These are phyloP conservation scores for Begonia masoniana DNA, from an alignment of 306 rosid genomes.

Conservation along the genomic window DNA sequence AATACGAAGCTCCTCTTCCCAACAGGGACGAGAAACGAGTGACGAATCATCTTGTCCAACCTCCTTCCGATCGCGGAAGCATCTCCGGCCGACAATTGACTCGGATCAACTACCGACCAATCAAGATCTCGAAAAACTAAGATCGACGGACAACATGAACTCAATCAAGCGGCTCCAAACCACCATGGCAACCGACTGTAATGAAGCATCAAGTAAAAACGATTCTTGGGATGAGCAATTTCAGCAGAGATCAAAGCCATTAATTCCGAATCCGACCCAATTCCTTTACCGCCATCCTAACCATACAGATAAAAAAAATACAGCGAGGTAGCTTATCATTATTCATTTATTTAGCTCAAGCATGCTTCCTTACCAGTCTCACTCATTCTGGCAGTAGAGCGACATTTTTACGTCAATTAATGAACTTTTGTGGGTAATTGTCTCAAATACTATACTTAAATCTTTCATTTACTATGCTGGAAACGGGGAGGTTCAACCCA, in stretches of 20 bases:
- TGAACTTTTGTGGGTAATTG: no score
- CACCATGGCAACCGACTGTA: constrained; percentile 3
- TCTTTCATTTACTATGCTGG: no score
- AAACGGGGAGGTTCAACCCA: no score
- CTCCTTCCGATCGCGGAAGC: constrained; percentile 19
- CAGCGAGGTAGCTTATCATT: constrained; percentile 6
- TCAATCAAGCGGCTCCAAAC: constrained; percentile 19
- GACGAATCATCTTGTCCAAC: constrained; percentile 16
- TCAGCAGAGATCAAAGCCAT: constrained; percentile 23
- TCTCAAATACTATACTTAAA: no score
- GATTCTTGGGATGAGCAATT: constrained; percentile 21
- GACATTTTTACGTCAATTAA: no score
- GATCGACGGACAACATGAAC: constrained; percentile 18
- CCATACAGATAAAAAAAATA: background rate
- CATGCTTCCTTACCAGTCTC: no score
- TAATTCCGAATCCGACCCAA: background rate
- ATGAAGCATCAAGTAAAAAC: constrained; percentile 14
- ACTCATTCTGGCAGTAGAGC: no score
- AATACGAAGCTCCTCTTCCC: constrained; percentile 4
- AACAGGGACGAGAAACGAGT: background rate
- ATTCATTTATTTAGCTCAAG: background rate
- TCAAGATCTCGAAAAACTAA: constrained; percentile 3
- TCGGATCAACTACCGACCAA: background rate
- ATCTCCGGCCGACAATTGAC: constrained; percentile 5
- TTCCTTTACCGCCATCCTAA: constrained; percentile 7